These are phyloP conservation scores for Candida tropicalis DNA, from an alignment of 1,139 yeast species.

Conservation along the genomic window DNA sequence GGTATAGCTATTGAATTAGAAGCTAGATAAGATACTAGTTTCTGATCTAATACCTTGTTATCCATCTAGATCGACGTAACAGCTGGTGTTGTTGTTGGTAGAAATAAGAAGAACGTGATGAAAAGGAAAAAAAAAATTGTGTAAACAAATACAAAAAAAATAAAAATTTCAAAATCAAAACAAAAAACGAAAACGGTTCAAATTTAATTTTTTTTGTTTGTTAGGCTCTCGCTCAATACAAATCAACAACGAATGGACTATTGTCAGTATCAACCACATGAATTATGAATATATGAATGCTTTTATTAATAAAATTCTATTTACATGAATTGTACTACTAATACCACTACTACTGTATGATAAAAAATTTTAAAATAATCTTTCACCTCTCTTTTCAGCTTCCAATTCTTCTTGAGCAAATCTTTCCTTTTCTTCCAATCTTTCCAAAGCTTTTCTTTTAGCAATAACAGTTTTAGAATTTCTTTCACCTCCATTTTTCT, in stretches of 20 bases:
- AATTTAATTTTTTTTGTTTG: background rate
- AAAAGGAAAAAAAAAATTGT: background rate
- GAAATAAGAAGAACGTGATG: background rate
- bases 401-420: constrained; percentile 29
- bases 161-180: too few relatives aligned
- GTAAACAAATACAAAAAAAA: background rate
- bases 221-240: background rate
- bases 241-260: too few relatives aligned
- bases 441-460: constrained; percentile 63
- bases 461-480: constrained; percentile 72
- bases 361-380: constrained; percentile 25
- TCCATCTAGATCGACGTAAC: background rate
- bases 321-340: background rate
- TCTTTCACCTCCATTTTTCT: constrained; percentile 91
- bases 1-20: constrained; percentile 12
- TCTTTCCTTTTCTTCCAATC: constrained; percentile 43
- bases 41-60: constrained; percentile 10
- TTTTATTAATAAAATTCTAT: constrained; percentile 1
- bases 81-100: background rate
- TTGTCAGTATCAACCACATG: background rate
- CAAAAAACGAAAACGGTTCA: background rate
- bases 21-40: constrained; percentile 14
- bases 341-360: background rate
- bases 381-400: constrained; percentile 34
- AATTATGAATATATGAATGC: too few relatives aligned